Conservation (phyloP, 2,329 filamentous ascomycete species). For the Capronia americana region DNA sequence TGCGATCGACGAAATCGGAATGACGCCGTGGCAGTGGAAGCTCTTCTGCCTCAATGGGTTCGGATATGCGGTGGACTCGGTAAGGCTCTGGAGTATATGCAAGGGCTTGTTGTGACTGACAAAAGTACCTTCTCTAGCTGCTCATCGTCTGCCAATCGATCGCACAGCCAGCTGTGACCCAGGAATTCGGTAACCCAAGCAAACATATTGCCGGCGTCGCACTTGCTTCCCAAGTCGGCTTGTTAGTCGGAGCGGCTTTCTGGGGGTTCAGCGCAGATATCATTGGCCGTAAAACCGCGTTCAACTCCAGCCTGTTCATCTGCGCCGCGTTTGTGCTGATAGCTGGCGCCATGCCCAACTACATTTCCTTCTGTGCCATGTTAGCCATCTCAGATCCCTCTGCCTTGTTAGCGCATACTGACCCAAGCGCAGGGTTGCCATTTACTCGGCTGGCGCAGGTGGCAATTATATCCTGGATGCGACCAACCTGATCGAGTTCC, state of each 20-base stretch:
- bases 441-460: slow-evolving; percentile 34
- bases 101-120: slow-evolving; percentile 8
- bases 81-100: slow-evolving; percentile 37
- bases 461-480: slow-evolving; percentile 42
- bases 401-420: neutral
- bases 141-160: slow-evolving; percentile 43
- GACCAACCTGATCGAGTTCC: slow-evolving; percentile 63
- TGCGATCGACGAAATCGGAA: slow-evolving; percentile 64
- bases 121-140: slow-evolving; percentile 40
- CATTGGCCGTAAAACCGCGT: slow-evolving; percentile 70
- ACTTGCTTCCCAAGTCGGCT: slow-evolving; percentile 50
- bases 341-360: slow-evolving; percentile 70
- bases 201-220: slow-evolving; percentile 44
- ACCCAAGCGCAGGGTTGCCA: slow-evolving; percentile 25
- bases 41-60: slow-evolving; percentile 68
- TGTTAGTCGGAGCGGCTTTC: slow-evolving; percentile 59
- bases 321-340: slow-evolving; percentile 67
- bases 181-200: slow-evolving; percentile 33
- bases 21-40: slow-evolving; percentile 65
- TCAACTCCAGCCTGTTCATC: slow-evolving; percentile 70
- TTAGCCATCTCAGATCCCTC: slow-evolving; percentile 5
- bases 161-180: slow-evolving; percentile 40
- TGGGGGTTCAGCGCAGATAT: slow-evolving; percentile 73
- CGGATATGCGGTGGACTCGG: slow-evolving; percentile 53
- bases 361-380: slow-evolving; percentile 34